A percentile compares a stretch with the other conserved stretches of the same genome.
phyloP scores from a whole-genome alignment of 306 rosid species.

The Castanospermum australe region DNA sequence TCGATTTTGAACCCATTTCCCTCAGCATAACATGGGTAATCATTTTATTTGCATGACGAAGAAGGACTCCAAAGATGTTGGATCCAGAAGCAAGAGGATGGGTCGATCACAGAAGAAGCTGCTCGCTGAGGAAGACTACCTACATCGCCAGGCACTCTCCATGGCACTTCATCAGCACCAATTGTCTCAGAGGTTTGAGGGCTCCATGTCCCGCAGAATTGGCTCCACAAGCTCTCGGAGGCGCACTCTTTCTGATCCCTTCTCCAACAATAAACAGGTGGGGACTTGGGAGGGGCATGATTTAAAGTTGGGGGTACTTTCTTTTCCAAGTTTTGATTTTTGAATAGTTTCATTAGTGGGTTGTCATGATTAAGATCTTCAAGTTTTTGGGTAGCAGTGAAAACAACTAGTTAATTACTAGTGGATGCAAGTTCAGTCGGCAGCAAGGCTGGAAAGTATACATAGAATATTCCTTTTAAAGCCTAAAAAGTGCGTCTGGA shows the following conservation, averaged over 20 bases:
- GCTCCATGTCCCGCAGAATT: slow-evolving; percentile 89
- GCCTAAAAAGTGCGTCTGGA: slow-evolving; percentile 32
- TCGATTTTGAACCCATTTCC: background rate
- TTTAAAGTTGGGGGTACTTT: no score
- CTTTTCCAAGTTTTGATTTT: slow-evolving; percentile 38
- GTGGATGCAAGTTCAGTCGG: slow-evolving; percentile 21
- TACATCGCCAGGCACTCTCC: slow-evolving; percentile 89
- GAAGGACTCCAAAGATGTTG: slow-evolving; percentile 73
- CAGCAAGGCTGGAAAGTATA: slow-evolving; percentile 26
- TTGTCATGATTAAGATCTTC: slow-evolving; percentile 41
- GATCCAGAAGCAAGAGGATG: slow-evolving; percentile 89
- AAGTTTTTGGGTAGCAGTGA: slow-evolving; percentile 17
- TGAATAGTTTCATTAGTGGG: slow-evolving; percentile 46
- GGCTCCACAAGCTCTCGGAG: slow-evolving; percentile 90
- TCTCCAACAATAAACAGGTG: slow-evolving; percentile 71
- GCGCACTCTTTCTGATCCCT: slow-evolving; percentile 59
- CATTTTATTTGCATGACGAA: slow-evolving; percentile 81
- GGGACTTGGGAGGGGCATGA: no score
- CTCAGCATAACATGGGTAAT: slow-evolving; percentile 67
- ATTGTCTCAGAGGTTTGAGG: slow-evolving; percentile 92
- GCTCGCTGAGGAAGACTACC: slow-evolving; percentile 75
- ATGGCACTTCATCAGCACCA: slow-evolving; percentile 95
- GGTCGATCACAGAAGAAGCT: slow-evolving; percentile 87
- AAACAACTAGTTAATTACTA: slow-evolving; percentile 27
- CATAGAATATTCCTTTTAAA: background rate